Evolutionary conservation across 768 basidiomycete species (phyloP).

Genomic region (Suillus cothurnatus): DNA sequence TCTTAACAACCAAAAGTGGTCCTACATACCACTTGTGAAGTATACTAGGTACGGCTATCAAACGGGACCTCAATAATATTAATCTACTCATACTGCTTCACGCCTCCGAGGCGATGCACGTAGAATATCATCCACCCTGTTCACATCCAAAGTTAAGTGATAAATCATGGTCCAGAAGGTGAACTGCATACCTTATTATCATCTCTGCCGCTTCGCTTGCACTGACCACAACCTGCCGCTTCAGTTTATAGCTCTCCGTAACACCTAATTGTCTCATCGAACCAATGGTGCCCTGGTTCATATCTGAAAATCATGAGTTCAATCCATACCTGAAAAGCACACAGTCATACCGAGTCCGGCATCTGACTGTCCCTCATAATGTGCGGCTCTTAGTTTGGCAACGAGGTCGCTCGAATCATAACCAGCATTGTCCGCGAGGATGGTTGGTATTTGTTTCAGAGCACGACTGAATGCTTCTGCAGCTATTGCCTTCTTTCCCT

Average conservation of each 20-base stretch:
- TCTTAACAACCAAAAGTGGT: not conserved
- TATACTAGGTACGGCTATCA: not conserved
- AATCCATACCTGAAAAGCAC: not conserved
- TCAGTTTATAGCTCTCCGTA: conserved; percentile 97
- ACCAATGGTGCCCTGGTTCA: conserved; percentile 28
- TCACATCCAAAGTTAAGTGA: conserved; percentile 12
- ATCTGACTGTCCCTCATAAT: conserved; percentile 86
- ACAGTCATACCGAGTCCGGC: conserved; percentile 78
- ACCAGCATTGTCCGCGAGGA: conserved; percentile 96
- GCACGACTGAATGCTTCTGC: conserved; percentile 90
- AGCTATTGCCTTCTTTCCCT: conserved; percentile 96
- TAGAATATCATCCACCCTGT: conserved; percentile 90
- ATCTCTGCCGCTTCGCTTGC: conserved; percentile 98
- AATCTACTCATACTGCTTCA: conserved; percentile 62
- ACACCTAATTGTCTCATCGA: conserved; percentile 89
- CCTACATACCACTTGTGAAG: not conserved
- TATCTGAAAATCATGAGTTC: conserved; percentile 30
- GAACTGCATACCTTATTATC: conserved; percentile 79
- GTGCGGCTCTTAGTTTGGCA: conserved; percentile 84
- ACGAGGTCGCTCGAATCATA: conserved; percentile 99
- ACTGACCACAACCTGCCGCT: conserved; percentile 91
- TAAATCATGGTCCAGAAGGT: conserved; percentile 1
- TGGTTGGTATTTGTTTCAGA: conserved; percentile 92
- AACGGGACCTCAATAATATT: not conserved
- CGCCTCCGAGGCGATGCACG: conserved; percentile 83